Evolutionary conservation across 768 basidiomycete species (phyloP).

Genomic region (Termitomyces sp.): DNA sequence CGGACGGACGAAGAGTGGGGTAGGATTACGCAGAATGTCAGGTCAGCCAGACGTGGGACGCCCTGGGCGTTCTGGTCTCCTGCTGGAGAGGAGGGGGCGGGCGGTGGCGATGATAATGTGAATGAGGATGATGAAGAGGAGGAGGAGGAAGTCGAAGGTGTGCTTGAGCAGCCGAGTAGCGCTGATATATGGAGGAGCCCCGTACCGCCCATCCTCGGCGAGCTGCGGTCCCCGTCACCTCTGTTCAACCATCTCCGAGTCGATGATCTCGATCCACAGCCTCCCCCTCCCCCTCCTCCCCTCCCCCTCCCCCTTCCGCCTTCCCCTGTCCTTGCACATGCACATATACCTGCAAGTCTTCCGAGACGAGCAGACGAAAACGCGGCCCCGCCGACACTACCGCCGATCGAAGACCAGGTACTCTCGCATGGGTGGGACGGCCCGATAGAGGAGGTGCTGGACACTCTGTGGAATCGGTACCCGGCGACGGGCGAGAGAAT

Average conservation of each 20-base stretch:
- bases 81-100: not conserved
- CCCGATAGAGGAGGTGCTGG: constrained; percentile 4
- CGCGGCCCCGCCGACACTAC: constrained; percentile 10
- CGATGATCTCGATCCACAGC: constrained; percentile 1
- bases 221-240: constrained; percentile 13
- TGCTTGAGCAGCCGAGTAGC: not conserved
- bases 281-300: no score
- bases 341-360: not conserved
- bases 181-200: constrained; percentile 4
- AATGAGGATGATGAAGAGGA: not conserved
- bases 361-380: not conserved
- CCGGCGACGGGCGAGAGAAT: not conserved
- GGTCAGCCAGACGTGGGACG: not conserved
- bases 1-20: constrained; percentile 6
- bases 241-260: constrained; percentile 12
- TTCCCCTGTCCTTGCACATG: no score
- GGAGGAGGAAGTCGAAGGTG: constrained; percentile 5
- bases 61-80: constrained; percentile 7
- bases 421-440: constrained; percentile 1
- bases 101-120: not conserved
- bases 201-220: constrained; percentile 10
- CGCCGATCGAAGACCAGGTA: constrained; percentile 9
- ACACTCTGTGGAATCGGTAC: not conserved
- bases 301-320: no score
- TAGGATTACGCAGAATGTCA: not conserved